Conservation (phyloP, 169 alveolate species). For the Eimeria tenella region DNA sequence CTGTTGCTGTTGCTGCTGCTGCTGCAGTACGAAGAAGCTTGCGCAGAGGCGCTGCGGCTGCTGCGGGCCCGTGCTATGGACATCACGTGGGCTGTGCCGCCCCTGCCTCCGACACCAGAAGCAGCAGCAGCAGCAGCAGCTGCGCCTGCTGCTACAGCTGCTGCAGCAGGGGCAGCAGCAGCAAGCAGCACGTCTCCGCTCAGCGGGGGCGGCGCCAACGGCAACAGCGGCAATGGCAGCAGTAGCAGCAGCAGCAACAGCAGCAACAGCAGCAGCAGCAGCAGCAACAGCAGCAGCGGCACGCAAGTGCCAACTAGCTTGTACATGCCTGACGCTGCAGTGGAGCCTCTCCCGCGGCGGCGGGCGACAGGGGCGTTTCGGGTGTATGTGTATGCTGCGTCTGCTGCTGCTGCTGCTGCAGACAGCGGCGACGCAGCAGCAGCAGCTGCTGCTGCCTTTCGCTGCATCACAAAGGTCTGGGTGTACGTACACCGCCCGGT, state of each 20-base stretch:
- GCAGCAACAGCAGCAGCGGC: slow-evolving; percentile 20
- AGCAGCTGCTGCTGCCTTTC: slow-evolving; percentile 52
- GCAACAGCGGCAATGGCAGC: slow-evolving; percentile 16
- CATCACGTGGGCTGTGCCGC: slow-evolving; percentile 61
- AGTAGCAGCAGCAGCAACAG: background rate
- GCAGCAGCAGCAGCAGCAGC: slow-evolving; percentile 54
- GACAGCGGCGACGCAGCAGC: slow-evolving; percentile 49
- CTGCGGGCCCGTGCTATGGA: slow-evolving; percentile 53
- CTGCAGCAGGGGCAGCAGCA: background rate
- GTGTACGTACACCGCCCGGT: slow-evolving; percentile 74
- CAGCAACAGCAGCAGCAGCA: background rate
- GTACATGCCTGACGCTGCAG: slow-evolving; percentile 41
- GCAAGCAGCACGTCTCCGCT: background rate
- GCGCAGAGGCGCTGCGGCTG: slow-evolving; percentile 58
- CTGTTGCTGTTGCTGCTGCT: background rate
- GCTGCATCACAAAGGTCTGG: slow-evolving; percentile 54
- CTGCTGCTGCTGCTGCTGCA: background rate
- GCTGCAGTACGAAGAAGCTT: slow-evolving; percentile 64
- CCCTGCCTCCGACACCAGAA: slow-evolving; percentile 58
- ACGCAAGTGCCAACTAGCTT: slow-evolving; percentile 33
- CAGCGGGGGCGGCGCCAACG: background rate
- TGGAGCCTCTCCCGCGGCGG: slow-evolving; percentile 41
- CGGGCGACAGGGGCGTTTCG: slow-evolving; percentile 40
- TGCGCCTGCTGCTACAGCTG: slow-evolving; percentile 19
- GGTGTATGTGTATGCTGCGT: slow-evolving; percentile 59